Base-by-base conservation (phyloP, 2,329 filamentous ascomycete genomes). In the Microdochium nivale region DNA sequence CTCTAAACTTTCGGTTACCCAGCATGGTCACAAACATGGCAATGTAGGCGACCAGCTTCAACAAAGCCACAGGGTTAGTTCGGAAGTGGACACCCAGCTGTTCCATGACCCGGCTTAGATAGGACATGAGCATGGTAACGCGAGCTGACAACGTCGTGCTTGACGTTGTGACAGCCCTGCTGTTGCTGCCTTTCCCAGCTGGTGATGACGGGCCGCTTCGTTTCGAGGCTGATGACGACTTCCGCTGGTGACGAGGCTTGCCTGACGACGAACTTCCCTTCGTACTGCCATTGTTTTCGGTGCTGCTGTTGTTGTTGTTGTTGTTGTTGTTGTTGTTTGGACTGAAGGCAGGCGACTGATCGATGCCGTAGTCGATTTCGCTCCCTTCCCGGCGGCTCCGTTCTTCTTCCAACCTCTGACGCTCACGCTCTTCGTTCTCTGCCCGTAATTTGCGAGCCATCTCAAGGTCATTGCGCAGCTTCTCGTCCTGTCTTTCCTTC, bases 21-120 rank as follows among this genome's bases (percentile, higher is more conserved):
- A 96, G 74, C 56, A 94, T 81, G 56, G 92, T 69, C 27, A 95
- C 63, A 54, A 99, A 77, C 2, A 88, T 88, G 35, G 91, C 70
- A 24, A 96, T 67, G 63, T 97, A 96, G 16, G 90, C 79, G 49
- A 97, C 60, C 3, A 88, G 81, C 53, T 80, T 75, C 60, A 83
- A 66, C 51, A 86, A 63, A 33, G 80, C 54, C 59, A 76, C 68
- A 0, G 82, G 81, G 54, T 83, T 83, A n/a, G 75, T 70, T 60
- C 74, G 76, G 30, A 84, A 69, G 1, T 73, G 73, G 25, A 60
- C 62, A 2, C 74, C 72, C 53, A 83, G 66, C 54, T 74, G 73
- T 55, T 78, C 75, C 21, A 86, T 65, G 19, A 81, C 58, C 27
- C 66, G 68, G 30, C 74, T 70, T 47, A 86, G 58, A 54, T 79